These are phyloP conservation scores for Ascochyta clinopodiicola DNA, from an alignment of 2,329 filamentous ascomycete species.

Conservation along the genomic window DNA sequence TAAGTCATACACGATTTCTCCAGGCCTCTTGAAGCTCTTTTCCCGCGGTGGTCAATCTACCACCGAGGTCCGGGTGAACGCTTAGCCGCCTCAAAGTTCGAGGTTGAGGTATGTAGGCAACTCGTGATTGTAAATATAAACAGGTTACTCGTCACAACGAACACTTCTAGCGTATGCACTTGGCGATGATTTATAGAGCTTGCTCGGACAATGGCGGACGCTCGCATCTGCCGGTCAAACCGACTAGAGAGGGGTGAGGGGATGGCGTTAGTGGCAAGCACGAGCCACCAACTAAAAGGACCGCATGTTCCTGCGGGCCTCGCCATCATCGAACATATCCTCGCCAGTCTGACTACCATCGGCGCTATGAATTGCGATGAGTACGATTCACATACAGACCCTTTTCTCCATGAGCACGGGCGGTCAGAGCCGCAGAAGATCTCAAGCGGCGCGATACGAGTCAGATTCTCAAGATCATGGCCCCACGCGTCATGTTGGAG, in stretches of 20 bases:
- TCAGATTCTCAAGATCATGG: not conserved
- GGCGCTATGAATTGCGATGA: not conserved
- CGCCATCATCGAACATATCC: not conserved
- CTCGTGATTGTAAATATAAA: constrained; percentile 1
- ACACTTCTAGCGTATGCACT: not conserved
- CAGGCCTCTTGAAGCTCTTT: constrained; percentile 8
- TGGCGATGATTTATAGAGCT: not conserved
- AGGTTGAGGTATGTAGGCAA: not conserved
- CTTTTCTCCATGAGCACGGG: not conserved
- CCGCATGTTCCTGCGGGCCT: too few relatives aligned
- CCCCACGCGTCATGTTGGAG: not conserved
- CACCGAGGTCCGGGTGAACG: constrained; percentile 19
- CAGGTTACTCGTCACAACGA: not conserved
- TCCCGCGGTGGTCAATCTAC: constrained; percentile 11
- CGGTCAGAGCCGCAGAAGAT: not conserved
- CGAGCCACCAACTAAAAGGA: too few relatives aligned
- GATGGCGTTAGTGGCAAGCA: not conserved
- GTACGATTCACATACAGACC: not conserved
- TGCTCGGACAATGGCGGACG: not conserved
- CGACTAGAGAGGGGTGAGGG: not conserved
- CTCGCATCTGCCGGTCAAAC: constrained; percentile 1
- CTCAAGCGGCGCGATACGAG: not conserved
- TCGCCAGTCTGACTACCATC: not conserved
- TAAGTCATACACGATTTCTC: not conserved
- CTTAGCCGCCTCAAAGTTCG: constrained; percentile 14